Conservation (phyloP, 73 alveolate genomes). For the Stentor coeruleus region DNA sequence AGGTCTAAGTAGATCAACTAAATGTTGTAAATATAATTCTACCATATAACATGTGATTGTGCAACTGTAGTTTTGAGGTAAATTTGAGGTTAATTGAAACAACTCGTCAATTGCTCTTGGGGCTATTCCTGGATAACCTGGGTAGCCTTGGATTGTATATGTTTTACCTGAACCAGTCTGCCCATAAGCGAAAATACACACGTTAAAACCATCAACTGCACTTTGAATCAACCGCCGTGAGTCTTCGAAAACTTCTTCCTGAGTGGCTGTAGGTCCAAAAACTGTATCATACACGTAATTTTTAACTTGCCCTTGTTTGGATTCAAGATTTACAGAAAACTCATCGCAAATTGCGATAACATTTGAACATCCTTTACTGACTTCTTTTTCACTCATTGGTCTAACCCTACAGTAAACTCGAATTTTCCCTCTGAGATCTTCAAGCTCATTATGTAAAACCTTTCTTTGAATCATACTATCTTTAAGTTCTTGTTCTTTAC, state of each 20-base stretch:
- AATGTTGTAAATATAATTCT: slow-evolving; percentile 43
- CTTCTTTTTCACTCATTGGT: slow-evolving; percentile 59
- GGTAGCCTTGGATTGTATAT: slow-evolving; percentile 91
- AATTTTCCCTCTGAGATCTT: slow-evolving; percentile 83
- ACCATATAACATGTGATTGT: slow-evolving; percentile 57
- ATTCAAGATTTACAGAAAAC: not conserved
- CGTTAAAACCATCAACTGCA: slow-evolving; percentile 94
- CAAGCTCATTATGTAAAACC: slow-evolving; percentile 62
- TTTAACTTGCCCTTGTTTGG: slow-evolving; percentile 28
- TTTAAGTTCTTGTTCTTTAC: slow-evolving; percentile 13
- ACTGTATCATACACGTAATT: slow-evolving; percentile 71
- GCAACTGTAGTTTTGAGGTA: not conserved
- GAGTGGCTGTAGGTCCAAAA: slow-evolving; percentile 67
- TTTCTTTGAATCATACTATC: slow-evolving; percentile 44
- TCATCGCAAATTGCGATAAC: not conserved
- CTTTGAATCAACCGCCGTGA: slow-evolving; percentile 69
- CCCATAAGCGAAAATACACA: slow-evolving; percentile 97
- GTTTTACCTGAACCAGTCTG: slow-evolving; percentile 98
- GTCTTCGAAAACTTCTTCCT: slow-evolving; percentile 86
- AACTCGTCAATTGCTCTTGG: slow-evolving; percentile 89
- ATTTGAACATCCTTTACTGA: slow-evolving; percentile 14
- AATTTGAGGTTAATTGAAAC: slow-evolving; percentile 50
- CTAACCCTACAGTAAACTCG: slow-evolving; percentile 81
- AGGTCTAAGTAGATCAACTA: slow-evolving; percentile 51
- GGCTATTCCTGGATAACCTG: slow-evolving; percentile 78